Percentiles rank a stretch among this genome's conserved stretches.
These are phyloP conservation scores for Pseudocercospora pini-densiflorae DNA, from an alignment of 2,329 filamentous ascomycete genomes.

Conservation along the genomic window DNA sequence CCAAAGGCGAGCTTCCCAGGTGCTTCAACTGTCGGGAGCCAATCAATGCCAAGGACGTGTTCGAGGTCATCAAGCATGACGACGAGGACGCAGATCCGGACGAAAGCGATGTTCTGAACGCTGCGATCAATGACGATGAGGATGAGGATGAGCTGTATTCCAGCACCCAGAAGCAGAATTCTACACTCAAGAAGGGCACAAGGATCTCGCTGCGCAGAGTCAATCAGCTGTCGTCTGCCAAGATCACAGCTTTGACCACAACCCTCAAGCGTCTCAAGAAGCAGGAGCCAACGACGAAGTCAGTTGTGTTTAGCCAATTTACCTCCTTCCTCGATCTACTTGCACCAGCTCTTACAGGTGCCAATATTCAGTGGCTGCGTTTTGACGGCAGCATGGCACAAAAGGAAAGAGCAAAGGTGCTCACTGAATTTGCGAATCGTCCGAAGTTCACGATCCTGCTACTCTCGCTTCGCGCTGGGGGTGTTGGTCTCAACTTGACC, in stretches of 20 bases:
- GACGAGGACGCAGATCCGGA: constrained; percentile 39
- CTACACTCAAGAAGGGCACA: constrained; percentile 15
- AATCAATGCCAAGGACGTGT: constrained; percentile 82
- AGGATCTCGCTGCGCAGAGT: constrained; percentile 66
- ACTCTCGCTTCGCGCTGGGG: constrained; percentile 84
- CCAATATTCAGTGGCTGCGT: constrained; percentile 78
- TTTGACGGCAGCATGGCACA: constrained; percentile 92
- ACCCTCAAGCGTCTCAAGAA: constrained; percentile 73
- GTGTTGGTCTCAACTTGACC: constrained; percentile 91
- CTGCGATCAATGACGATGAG: constrained; percentile 25
- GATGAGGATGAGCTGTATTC: constrained; percentile 44
- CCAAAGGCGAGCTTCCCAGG: constrained; percentile 73
- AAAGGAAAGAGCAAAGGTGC: constrained; percentile 77
- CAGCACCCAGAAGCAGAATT: constrained; percentile 36
- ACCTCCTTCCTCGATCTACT: constrained; percentile 95
- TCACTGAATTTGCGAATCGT: constrained; percentile 68
- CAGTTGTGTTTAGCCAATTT: constrained; percentile 95
- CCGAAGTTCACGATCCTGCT: constrained; percentile 73
- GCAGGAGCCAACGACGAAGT: constrained; percentile 69
- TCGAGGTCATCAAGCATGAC: constrained; percentile 82
- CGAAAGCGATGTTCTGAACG: constrained; percentile 24
- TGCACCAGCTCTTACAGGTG: constrained; percentile 73
- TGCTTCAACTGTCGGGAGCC: constrained; percentile 91
- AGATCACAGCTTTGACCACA: constrained; percentile 78
- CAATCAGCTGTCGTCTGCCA: constrained; percentile 77